A percentile compares a stretch with the other conserved stretches of the same genome.
Conservation (phyloP, 164 flowering plant species). For the Dillenia turbinata region DNA sequence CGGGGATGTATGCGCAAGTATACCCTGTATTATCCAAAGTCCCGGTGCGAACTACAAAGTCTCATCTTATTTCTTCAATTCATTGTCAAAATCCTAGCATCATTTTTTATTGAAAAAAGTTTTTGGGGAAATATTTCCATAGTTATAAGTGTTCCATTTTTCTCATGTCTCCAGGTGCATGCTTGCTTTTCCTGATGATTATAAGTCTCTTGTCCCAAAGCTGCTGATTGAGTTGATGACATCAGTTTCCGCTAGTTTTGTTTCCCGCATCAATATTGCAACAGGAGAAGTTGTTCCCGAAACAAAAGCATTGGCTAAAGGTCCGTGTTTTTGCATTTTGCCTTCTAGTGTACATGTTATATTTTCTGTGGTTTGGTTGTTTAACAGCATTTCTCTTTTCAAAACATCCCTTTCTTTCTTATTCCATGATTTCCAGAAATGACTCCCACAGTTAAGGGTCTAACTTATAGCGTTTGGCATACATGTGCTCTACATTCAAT, state of each 20-base stretch:
- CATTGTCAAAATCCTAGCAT: too few relatives aligned
- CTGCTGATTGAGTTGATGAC: conserved; percentile 75
- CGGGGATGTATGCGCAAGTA: too few relatives aligned
- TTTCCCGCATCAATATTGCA: conserved; percentile 86
- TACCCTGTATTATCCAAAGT: too few relatives aligned
- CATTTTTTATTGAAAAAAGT: too few relatives aligned
- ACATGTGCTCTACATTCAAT: too few relatives aligned
- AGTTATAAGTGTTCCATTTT: too few relatives aligned
- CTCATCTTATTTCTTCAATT: too few relatives aligned
- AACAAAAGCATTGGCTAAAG: conserved; percentile 87
- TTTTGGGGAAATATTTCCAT: neutral
- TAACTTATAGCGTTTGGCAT: too few relatives aligned
- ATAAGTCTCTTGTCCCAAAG: conserved; percentile 79
- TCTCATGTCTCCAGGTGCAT: conserved; percentile 64
- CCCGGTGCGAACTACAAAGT: too few relatives aligned
- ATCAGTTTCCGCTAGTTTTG: conserved; percentile 58
- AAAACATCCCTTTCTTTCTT: too few relatives aligned
- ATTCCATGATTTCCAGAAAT: too few relatives aligned
- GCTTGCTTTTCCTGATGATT: conserved; percentile 94
- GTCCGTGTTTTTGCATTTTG: conserved; percentile 21
- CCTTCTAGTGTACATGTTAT: neutral
- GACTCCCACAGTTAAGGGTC: too few relatives aligned
- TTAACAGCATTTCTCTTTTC: neutral
- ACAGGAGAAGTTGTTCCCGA: conserved; percentile 89
- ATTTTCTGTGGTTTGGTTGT: conserved; percentile 2